Percentiles rank a stretch among this genome's conserved stretches.
Evolutionary conservation across 306 rosid genomes (phyloP).

Genomic region (Citrullus amarus): DNA sequence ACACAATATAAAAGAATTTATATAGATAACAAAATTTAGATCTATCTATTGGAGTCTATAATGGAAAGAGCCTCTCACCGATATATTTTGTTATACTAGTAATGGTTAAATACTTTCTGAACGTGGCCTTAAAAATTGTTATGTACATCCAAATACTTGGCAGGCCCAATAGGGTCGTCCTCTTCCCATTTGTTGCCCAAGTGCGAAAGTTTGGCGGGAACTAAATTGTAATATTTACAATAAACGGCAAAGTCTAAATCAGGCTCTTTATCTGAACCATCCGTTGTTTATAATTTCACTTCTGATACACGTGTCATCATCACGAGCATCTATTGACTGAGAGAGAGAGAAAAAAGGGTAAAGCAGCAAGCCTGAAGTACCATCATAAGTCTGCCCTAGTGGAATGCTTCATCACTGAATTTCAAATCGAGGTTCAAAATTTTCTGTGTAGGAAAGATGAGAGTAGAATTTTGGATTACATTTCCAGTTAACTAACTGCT

Average conservation of each 20-base stretch:
- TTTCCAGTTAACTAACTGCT: neutral
- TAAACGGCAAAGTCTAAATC: neutral
- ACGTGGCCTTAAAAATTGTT: too few species aligned
- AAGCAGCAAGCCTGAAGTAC: neutral
- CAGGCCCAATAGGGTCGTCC: neutral
- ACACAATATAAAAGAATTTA: too few species aligned
- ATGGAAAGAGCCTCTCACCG: too few species aligned
- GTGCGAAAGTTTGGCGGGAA: neutral
- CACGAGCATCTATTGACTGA: too few species aligned
- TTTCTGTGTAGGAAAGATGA: neutral
- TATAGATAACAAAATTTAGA: too few species aligned
- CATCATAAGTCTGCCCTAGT: slow-evolving; percentile 19
- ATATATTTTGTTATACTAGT: too few species aligned
- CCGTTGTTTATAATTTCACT: neutral
- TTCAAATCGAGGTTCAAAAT: neutral
- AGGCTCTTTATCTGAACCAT: neutral
- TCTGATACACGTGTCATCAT: neutral
- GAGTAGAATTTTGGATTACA: neutral
- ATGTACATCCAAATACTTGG: neutral
- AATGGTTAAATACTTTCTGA: too few species aligned
- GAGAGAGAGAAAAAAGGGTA: neutral
- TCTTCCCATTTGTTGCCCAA: neutral
- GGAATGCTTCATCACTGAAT: neutral
- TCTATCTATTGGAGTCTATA: too few species aligned
- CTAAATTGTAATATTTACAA: neutral